Evolutionary conservation across 192 early-diverging fungal species (phyloP), one percentile per base, ranked within the genome.

Genomic region (Coemansia sp.): DNA sequence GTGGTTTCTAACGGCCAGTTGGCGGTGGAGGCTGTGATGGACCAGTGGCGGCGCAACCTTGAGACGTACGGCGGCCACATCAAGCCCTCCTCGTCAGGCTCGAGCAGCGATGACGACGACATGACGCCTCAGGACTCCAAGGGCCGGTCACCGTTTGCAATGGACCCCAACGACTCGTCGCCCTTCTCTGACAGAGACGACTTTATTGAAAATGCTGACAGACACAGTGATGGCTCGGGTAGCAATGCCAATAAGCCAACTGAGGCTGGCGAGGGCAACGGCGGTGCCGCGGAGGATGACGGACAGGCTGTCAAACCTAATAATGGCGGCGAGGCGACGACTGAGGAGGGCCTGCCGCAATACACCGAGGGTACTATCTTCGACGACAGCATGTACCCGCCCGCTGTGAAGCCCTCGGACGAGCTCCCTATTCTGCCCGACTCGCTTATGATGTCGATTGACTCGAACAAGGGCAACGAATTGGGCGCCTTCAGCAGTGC

Each of bases 1-100:
- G 90, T 93, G 46, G 93, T 92, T 4, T 77, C 89, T 36, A 93
- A 95, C 67, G 93, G 93, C 29, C 85, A 90, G 76, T 56, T 89
- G 74, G 93, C 93, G 0, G 89, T 94, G 2, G 91, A 94, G 70
- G 86, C 81, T 8, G 90, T 91, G 41, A 77, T 84, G 71, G 80
- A 83, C 34, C 72, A 71, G 65, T 83, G 80, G 80, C 64, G 61
- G 42, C 68, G 67, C 63, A 83, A 83, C 39, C 36, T 83, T 56
- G 72, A 67, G 27, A 5, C 62, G 11, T 77, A 74, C 40, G 72
- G 79, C 45, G 21, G 64, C 27, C 63, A 73, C 62, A 70, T 76
- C 59, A 68, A 50, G 19, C 42, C 51, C 24, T 60, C 44, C 36
- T 10, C 62, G 40, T 59, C 69, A 14, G 56, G 45, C 44, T 45